Evolutionary conservation across 2,329 filamentous ascomycete species (phyloP).

Genomic region (Elsinoe arachidis): DNA sequence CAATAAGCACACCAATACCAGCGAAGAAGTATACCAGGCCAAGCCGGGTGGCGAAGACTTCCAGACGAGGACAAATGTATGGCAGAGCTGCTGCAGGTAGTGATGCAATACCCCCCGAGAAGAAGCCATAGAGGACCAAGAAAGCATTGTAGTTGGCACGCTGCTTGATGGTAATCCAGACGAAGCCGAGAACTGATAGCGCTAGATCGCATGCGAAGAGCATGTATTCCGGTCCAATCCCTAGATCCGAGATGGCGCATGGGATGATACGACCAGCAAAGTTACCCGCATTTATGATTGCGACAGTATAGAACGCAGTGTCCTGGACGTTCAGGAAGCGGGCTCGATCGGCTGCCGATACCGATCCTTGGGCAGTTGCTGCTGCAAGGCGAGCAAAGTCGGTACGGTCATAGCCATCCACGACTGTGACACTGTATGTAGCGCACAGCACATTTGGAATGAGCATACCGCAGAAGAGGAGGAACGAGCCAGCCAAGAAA

Average conservation of each 20-base stretch:
- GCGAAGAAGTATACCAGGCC: slow-evolving; percentile 29
- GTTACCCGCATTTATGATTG: slow-evolving; percentile 58
- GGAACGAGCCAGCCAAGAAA: slow-evolving; percentile 42
- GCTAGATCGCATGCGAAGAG: slow-evolving; percentile 35
- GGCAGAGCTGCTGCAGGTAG: slow-evolving; percentile 26
- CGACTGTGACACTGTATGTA: slow-evolving; percentile 46
- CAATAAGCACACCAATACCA: slow-evolving; percentile 27
- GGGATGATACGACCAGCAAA: slow-evolving; percentile 51
- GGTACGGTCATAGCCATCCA: slow-evolving; percentile 41
- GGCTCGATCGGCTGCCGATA: neutral
- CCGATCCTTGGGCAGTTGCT: neutral
- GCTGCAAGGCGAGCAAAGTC: slow-evolving; percentile 6
- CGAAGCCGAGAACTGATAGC: slow-evolving; percentile 27
- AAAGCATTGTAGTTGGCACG: slow-evolving; percentile 22
- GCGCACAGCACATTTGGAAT: slow-evolving; percentile 53
- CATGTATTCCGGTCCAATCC: slow-evolving; percentile 48
- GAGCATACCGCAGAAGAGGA: slow-evolving; percentile 34
- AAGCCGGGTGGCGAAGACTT: slow-evolving; percentile 27
- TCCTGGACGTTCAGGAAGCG: neutral
- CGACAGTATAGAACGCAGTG: slow-evolving; percentile 58
- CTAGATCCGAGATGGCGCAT: slow-evolving; percentile 49
- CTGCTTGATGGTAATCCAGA: slow-evolving; percentile 21
- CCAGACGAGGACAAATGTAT: slow-evolving; percentile 25
- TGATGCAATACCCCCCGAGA: slow-evolving; percentile 27
- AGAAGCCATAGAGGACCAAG: slow-evolving; percentile 29